Conservation (phyloP, 768 basidiomycete genomes). For the Boletus insuetus region DNA sequence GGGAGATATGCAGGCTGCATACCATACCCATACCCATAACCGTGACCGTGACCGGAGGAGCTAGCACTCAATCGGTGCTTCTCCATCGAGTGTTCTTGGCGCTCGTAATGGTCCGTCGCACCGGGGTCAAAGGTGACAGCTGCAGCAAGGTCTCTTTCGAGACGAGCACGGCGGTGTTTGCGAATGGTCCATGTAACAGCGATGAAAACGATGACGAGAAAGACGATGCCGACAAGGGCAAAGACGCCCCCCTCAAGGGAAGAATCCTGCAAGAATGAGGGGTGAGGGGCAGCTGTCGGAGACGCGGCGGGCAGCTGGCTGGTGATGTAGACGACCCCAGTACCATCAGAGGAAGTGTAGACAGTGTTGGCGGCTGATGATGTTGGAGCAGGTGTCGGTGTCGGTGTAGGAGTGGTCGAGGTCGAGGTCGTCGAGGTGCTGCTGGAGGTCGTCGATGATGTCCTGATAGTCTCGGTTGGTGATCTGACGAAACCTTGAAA, state of each 20-base stretch:
- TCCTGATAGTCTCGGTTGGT: conserved; percentile 3
- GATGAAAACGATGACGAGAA: conserved; percentile 44
- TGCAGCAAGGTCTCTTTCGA: conserved; percentile 36
- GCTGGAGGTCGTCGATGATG: conserved; percentile 10
- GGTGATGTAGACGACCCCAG: conserved; percentile 30
- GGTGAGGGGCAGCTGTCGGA: conserved; percentile 17
- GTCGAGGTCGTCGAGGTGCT: conserved; percentile 8
- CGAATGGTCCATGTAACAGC: conserved; percentile 48
- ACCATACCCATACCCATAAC: conserved; percentile 18
- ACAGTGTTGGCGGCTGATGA: conserved; percentile 13
- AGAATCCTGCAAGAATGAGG: conserved; percentile 62
- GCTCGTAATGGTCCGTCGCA: conserved; percentile 27
- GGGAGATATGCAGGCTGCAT: conserved; percentile 20
- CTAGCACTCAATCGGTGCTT: conserved; percentile 25
- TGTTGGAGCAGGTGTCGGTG: too few relatives aligned
- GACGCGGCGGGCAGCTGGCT: conserved; percentile 29
- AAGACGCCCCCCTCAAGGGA: conserved; percentile 62
- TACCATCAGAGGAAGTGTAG: conserved; percentile 24
- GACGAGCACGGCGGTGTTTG: conserved; percentile 40
- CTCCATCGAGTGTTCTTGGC: conserved; percentile 14
- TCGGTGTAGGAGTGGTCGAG: conserved; percentile 4
- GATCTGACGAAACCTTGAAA: not conserved
- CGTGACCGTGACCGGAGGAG: conserved; percentile 27
- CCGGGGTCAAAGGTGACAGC: conserved; percentile 54
- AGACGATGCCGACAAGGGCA: conserved; percentile 46